These are phyloP conservation scores for Pterulicium gracile DNA, from an alignment of 1,284 basidiomycete species.

Conservation along the genomic window DNA sequence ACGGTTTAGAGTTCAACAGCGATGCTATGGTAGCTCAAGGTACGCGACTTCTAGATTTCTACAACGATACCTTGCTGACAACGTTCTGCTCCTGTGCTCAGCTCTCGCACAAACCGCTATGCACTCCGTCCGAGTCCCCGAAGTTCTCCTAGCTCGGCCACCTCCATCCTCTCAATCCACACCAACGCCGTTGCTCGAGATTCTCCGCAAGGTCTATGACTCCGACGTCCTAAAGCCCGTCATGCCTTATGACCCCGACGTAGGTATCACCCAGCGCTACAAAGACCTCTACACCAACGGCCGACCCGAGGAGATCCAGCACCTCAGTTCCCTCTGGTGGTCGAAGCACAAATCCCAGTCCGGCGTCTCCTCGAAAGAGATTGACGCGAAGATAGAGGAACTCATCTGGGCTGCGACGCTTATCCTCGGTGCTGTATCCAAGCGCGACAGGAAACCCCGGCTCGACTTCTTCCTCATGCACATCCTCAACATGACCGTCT, in stretches of 20 bases:
- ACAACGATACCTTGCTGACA: neutral
- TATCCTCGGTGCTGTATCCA: conserved; percentile 41
- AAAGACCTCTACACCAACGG: conserved; percentile 23
- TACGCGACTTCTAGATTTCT: conserved; percentile 10
- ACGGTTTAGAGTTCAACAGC: conserved; percentile 50
- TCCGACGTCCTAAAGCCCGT: conserved; percentile 39
- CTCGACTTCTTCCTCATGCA: conserved; percentile 73
- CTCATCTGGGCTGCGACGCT: conserved; percentile 40
- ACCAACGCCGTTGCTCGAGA: conserved; percentile 21
- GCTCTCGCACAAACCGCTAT: conserved; percentile 48
- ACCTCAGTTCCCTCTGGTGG: conserved; percentile 38
- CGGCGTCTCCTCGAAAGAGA: conserved; percentile 20
- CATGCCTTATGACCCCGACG: conserved; percentile 40
- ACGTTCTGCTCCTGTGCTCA: conserved; percentile 10
- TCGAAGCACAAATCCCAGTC: conserved; percentile 22
- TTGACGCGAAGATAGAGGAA: conserved; percentile 41
- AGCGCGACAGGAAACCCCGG: conserved; percentile 35
- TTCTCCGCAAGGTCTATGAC: conserved; percentile 44
- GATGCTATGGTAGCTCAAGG: conserved; percentile 44
- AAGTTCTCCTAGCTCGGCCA: conserved; percentile 6
- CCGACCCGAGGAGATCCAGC: conserved; percentile 33
- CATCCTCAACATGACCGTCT: conserved; percentile 36
- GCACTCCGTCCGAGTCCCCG: conserved; percentile 16
- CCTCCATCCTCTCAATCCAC: conserved; percentile 15
- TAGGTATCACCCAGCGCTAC: conserved; percentile 25